Evolutionary conservation across 495 filamentous ascomycete species (phyloP).

Genomic region (Trypethelium eluteriae): DNA sequence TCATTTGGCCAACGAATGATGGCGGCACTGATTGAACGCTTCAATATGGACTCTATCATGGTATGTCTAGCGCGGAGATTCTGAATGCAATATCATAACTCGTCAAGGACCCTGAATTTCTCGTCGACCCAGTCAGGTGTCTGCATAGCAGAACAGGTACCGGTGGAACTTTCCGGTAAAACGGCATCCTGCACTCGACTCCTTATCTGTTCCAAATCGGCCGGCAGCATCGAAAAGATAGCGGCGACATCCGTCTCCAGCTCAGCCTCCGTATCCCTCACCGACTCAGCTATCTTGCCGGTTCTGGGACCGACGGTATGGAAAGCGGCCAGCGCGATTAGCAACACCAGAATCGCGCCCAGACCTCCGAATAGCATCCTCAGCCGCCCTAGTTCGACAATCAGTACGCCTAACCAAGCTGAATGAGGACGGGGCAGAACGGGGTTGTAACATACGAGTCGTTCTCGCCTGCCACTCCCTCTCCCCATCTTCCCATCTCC

Average conservation of each 20-base stretch:
- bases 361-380: slow-evolving; percentile 26
- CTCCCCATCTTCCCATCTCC: slow-evolving; percentile 64
- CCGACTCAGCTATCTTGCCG: neutral
- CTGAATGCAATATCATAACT: neutral
- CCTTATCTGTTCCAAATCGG: neutral
- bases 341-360: neutral
- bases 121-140: slow-evolving; percentile 7
- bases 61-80: neutral
- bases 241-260: neutral
- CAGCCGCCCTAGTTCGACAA: slow-evolving; percentile 24
- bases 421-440: neutral
- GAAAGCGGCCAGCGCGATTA: neutral
- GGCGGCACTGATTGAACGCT: neutral
- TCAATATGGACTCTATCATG: neutral
- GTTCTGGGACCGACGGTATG: neutral
- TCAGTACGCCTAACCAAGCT: neutral
- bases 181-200: neutral
- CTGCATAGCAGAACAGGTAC: neutral
- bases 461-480: slow-evolving; percentile 64
- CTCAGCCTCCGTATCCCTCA: neutral
- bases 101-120: neutral
- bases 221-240: neutral
- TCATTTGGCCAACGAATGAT: neutral
- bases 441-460: slow-evolving; percentile 25
- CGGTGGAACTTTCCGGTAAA: neutral